phyloP scores from a whole-genome alignment of 2,329 filamentous ascomycete species.

The Orbilia javanica region DNA sequence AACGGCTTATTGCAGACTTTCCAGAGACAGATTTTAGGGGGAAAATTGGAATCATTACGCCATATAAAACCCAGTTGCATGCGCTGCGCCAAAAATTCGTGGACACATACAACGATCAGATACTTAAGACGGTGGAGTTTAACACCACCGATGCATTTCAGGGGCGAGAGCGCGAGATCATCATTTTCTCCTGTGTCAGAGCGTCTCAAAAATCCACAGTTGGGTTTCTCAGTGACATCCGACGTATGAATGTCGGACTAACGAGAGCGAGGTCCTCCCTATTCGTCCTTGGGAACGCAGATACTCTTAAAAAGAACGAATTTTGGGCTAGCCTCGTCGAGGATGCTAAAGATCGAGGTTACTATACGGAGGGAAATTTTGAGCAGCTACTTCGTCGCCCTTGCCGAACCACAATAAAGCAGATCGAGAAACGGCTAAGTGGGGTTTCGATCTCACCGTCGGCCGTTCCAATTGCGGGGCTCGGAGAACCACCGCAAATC shows the following conservation, averaged over 20 bases:
- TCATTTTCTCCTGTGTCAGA: constrained; percentile 98
- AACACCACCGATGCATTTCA: constrained; percentile 99
- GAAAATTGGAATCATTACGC: constrained; percentile 96
- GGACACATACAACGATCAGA: constrained; percentile 77
- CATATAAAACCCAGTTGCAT: constrained; percentile 92
- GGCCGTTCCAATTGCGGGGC: neutral
- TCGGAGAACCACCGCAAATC: neutral
- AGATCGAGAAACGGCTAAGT: constrained; percentile 50
- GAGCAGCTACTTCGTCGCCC: constrained; percentile 45
- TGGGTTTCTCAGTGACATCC: constrained; percentile 97
- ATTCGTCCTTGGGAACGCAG: constrained; percentile 94
- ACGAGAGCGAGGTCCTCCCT: constrained; percentile 96
- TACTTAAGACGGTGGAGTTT: constrained; percentile 88
- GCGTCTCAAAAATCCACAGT: constrained; percentile 93
- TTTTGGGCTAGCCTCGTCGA: constrained; percentile 91
- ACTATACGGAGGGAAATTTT: constrained; percentile 78
- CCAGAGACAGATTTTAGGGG: constrained; percentile 76
- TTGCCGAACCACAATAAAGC: constrained; percentile 50
- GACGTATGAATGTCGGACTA: constrained; percentile 98
- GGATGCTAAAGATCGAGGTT: constrained; percentile 79
- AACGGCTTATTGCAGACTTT: constrained; percentile 81
- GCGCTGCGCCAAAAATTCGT: constrained; percentile 82
- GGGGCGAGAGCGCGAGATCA: constrained; percentile 94
- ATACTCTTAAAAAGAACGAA: constrained; percentile 84
- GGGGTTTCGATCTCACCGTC: constrained; percentile 45